Percentiles rank a stretch among this genome's conserved stretches.
phyloP scores from a whole-genome alignment of 31 red algal species.

The Asparagopsis taxiformis region DNA sequence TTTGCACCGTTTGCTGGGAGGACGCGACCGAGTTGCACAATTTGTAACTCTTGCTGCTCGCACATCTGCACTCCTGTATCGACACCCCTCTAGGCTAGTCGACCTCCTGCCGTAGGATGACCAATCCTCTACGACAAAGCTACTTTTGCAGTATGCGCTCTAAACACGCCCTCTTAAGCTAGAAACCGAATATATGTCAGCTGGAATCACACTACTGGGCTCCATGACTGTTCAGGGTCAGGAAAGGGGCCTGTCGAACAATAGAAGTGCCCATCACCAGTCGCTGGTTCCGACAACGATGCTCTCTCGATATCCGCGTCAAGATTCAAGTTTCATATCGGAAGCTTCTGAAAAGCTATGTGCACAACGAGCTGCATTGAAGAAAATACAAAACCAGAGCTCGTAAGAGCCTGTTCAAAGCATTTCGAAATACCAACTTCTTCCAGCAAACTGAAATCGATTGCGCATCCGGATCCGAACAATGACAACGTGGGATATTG shows the following conservation, averaged over 20 bases:
- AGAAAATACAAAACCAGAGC: constrained; percentile 54
- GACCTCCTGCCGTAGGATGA: too few relatives aligned
- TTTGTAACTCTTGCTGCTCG: too few relatives aligned
- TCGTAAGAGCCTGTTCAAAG: constrained; percentile 73
- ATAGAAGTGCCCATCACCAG: constrained; percentile 88
- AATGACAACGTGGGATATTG: constrained; percentile 94
- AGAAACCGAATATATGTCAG: constrained; percentile 57
- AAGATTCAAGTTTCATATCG: constrained; percentile 95
- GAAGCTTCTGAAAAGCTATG: constrained; percentile 89
- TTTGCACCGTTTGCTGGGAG: too few relatives aligned
- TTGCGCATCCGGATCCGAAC: constrained; percentile 95
- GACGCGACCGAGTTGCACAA: too few relatives aligned
- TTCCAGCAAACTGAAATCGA: constrained; percentile 96
- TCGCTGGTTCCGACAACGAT: constrained; percentile 81
- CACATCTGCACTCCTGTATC: too few relatives aligned
- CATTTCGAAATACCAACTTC: constrained; percentile 85
- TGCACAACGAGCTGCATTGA: constrained; percentile 86
- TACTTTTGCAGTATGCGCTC: too few relatives aligned
- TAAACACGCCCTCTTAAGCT: too few relatives aligned
- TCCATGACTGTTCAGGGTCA: constrained; percentile 74
- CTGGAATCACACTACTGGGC: constrained; percentile 78
- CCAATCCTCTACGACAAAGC: too few relatives aligned
- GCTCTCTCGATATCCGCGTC: constrained; percentile 58
- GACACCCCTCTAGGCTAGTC: too few relatives aligned
- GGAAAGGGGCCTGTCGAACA: constrained; percentile 65